phyloP scores from a whole-genome alignment of 352 stramenopile species.

The Blastocystis sp. region DNA sequence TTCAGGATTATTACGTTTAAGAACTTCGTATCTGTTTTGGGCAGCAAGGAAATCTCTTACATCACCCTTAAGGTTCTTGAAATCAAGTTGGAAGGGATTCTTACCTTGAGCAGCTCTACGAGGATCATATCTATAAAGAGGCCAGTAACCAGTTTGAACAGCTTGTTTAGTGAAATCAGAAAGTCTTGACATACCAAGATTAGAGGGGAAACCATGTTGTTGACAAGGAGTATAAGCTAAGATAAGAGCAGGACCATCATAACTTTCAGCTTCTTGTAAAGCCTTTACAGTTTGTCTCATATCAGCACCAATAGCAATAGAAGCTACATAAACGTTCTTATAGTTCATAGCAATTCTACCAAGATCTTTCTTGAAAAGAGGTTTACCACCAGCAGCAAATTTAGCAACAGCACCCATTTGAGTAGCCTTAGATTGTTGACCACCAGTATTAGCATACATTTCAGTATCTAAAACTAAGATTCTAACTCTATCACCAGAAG shows the following conservation, averaged over 20 bases:
- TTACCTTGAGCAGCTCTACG: constrained; percentile 18
- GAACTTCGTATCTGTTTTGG: constrained; percentile 6
- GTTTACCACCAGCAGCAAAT: constrained; percentile 28
- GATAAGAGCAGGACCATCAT: constrained; percentile 6
- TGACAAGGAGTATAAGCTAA: constrained; percentile 23
- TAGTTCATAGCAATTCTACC: constrained; percentile 25
- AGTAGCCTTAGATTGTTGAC: constrained; percentile 27
- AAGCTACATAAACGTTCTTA: constrained; percentile 21
- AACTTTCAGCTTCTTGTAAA: constrained; percentile 5
- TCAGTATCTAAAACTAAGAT: constrained; percentile 53
- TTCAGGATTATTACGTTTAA: constrained; percentile 8
- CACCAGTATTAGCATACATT: constrained; percentile 47
- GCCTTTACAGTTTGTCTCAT: constrained; percentile 14
- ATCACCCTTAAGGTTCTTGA: constrained; percentile 35
- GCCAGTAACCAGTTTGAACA: constrained; percentile 25
- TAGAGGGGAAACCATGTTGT: constrained; percentile 18
- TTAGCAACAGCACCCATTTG: constrained; percentile 24
- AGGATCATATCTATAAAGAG: constrained; percentile 22
- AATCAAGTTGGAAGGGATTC: constrained; percentile 33
- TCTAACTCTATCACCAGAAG: constrained; percentile 51
- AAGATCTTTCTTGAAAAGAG: constrained; percentile 35
- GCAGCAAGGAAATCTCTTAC: constrained; percentile 14
- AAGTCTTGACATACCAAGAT: constrained; percentile 21
- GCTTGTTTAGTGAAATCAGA: not conserved
- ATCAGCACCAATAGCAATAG: not conserved